A percentile compares a stretch with the other conserved stretches of the same genome.
phyloP scores from a whole-genome alignment of 202 grass and related monocot species.

The Carex arenaria region DNA sequence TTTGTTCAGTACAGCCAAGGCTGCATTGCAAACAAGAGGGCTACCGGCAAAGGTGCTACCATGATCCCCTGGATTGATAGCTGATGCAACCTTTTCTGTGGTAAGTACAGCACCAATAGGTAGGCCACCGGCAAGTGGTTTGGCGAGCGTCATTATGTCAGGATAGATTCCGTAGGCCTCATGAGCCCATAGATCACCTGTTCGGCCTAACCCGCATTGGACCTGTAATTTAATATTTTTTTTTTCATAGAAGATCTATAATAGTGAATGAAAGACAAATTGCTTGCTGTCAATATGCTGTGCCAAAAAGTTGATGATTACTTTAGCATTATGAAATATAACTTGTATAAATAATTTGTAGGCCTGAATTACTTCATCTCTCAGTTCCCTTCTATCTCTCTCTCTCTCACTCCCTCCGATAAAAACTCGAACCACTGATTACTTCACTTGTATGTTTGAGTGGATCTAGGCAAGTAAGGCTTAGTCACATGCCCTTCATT shows the following conservation, averaged over 20 bases:
- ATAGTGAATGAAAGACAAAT: not conserved
- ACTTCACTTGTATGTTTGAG: not conserved
- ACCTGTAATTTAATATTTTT: conserved; percentile 36
- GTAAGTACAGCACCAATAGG: conserved; percentile 55
- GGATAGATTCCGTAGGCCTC: conserved; percentile 51
- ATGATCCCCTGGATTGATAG: conserved; percentile 66
- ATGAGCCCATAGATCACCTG: conserved; percentile 74
- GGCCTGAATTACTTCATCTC: not conserved
- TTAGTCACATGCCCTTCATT: not conserved
- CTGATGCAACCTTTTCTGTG: conserved; percentile 57
- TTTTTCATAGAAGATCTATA: not conserved
- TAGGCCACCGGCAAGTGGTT: conserved; percentile 67
- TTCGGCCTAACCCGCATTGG: conserved; percentile 85
- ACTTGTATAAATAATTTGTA: not conserved
- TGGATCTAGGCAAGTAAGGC: not conserved
- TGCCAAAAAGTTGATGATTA: not conserved
- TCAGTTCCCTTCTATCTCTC: not conserved
- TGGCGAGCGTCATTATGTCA: conserved; percentile 87
- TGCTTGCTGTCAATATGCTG: not conserved
- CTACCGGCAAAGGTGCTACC: conserved; percentile 70
- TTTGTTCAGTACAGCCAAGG: conserved; percentile 57
- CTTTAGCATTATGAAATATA: not conserved
- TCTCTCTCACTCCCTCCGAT: not conserved
- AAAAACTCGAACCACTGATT: not conserved
- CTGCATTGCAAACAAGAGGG: conserved; percentile 54